Evolutionary conservation across 306 rosid genomes (phyloP), one percentile per base, ranked within the genome.

Genomic region (Datisca glomerata): DNA sequence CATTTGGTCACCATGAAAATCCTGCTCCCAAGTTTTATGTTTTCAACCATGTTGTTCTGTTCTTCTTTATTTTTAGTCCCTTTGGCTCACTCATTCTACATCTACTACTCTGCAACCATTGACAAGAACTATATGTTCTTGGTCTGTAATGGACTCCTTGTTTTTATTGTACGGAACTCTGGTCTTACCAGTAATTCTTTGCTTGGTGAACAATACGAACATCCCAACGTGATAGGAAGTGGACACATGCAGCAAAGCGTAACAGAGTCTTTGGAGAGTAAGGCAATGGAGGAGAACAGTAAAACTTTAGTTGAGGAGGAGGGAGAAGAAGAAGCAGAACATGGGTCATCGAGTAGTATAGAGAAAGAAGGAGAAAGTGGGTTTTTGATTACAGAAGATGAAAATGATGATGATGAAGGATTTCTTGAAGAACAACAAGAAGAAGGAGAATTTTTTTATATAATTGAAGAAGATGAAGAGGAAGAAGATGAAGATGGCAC

Each of bases 91-190:
- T 35, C 55, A 13, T 35, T 40, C 34, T 17, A 16, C 8, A n/a
- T 23, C 45, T 21, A 35, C 45, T 34, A 34, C 15, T 36, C 56
- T 37, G 24, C 34, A 5, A 23, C 56, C 22, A 35, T 50, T 7
- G 45, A 50, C 34, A 50, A 50, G 56, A 16, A 23, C 7, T 37
- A 50, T 12, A 27, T 37, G 45, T 50, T 50, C 24, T 24, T 50
- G 14, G 17, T 50, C 45, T 50, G 43, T 33, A 50, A 36, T 38
- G n/a, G 45, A 6, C 21, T 50, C 5, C 56, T 50, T 3, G 36
- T 50, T 37, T 50, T 36, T 35, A 37, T 50, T 15, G 18, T 27
- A 17, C 20, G 23, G 32, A 36, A 23, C 10, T 50, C 36, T 23
- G 43, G 34, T 3, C 14, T 7, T 12, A 21, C 4, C 4, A 1